phyloP scores from a whole-genome alignment of 2,329 filamentous ascomycete species.

The Fusarium equiseti region DNA sequence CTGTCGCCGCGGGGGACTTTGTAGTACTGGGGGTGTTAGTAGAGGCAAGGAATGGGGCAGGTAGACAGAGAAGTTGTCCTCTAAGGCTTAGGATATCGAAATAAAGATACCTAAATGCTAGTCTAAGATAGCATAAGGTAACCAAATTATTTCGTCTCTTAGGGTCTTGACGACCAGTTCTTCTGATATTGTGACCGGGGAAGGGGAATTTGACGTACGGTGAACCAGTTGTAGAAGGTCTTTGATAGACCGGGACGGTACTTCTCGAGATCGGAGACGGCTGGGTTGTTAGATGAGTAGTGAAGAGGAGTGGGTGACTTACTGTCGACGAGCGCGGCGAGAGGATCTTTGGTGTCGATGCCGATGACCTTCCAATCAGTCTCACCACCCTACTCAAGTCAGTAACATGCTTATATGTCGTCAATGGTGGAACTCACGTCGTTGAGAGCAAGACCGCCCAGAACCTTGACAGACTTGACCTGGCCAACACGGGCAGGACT shows the following conservation, averaged over 20 bases:
- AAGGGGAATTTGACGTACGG: slow-evolving; percentile 40
- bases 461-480: slow-evolving; percentile 57
- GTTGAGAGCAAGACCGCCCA: slow-evolving; percentile 56
- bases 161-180: rapidly evolving
- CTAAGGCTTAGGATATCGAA: rapidly evolving
- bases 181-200: rapidly evolving
- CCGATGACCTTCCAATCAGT: slow-evolving; percentile 58
- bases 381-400: slow-evolving; percentile 44
- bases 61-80: rapidly evolving
- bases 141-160: background rate
- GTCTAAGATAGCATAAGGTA: background rate
- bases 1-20: slow-evolving; percentile 55
- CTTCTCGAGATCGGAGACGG: slow-evolving; percentile 53
- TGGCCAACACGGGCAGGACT: slow-evolving; percentile 53
- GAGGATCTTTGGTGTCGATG: slow-evolving; percentile 55
- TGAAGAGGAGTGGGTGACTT: background rate
- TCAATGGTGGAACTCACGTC: slow-evolving; percentile 44
- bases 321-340: slow-evolving; percentile 53
- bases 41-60: rapidly evolving
- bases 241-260: slow-evolving; percentile 54
- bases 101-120: background rate
- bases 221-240: slow-evolving; percentile 56
- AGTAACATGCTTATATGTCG: rapidly evolving
- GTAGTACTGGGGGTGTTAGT: slow-evolving; percentile 51
- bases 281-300: slow-evolving; percentile 40